Percentiles rank a stretch among this genome's conserved stretches.
Conservation (phyloP, 257 asterid genomes). For the Solanum rostratum region DNA sequence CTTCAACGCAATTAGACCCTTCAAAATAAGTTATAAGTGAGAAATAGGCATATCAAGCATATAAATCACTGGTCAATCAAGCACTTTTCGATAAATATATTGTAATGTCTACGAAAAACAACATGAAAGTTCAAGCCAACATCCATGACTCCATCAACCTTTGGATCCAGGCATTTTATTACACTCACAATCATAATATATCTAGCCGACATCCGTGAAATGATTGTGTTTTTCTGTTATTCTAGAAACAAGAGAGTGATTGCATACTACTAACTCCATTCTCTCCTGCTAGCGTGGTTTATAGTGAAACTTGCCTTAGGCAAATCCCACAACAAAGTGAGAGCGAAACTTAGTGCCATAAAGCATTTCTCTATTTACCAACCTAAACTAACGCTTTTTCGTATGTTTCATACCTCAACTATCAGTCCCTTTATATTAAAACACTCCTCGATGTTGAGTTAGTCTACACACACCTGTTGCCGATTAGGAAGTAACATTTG, state of each 20-base stretch:
- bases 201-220: not conserved
- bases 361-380: no score
- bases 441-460: not conserved
- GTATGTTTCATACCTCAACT: not conserved
- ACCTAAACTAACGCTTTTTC: not conserved
- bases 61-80: not conserved
- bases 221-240: not conserved
- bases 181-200: not conserved
- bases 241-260: not conserved
- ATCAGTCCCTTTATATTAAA: not conserved
- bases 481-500: not conserved
- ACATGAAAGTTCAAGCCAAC: not conserved
- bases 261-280: not conserved
- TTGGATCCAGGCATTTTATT: not conserved
- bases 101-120: not conserved
- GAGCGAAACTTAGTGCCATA: no score
- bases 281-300: not conserved
- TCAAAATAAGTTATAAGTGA: constrained; percentile 6
- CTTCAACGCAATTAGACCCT: constrained; percentile 83
- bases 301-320: not conserved
- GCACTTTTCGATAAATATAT: not conserved
- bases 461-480: not conserved
- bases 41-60: not conserved
- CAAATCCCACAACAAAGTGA: not conserved
- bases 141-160: not conserved